Evolutionary conservation across 2,329 filamentous ascomycete species (phyloP), one percentile per base, ranked within the genome.

Genomic region (Bipolaris bicolor): DNA sequence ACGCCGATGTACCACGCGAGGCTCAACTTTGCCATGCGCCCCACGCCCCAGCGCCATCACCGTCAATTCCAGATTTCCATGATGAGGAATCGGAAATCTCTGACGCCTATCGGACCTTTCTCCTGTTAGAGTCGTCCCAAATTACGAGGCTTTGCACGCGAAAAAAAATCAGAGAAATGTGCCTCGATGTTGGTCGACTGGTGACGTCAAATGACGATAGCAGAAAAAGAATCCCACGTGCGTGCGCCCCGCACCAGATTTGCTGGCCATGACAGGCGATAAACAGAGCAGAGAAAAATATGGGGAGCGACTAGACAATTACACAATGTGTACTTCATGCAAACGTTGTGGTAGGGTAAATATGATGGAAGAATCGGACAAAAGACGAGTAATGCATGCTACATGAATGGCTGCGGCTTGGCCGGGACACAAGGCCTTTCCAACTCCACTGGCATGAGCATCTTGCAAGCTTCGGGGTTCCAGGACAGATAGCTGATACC

Each of bases 41-140:
- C 49, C 48, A 26, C 49, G 49, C 43, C 47, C 54, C 46, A 49
- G 50, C 45, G 57, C 39, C 15, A 34, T 18, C 20, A 33, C 29
- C n/a, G 15, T 40, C 31, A 49, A 54, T 61, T 68, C 61, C 56
- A 65, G 61, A 70, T 65, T 61, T 33, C 56, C 58, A 68, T 71
- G 68, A 65, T 70, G 64, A 68, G 55, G 53, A 67, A 64, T 64
- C 16, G 52, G 18, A 20, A 13, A 15, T 37, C 33, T 11, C 16
- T n/a, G 40, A 29, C n/a, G 16, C 26, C 7, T 39, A 33, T 36
- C 26, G 22, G 29, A 10, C 9, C 13, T 15, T 16, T 5, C 6
- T 39, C 45, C 41, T 41, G 46, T 37, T 50, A 24, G 11, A 22
- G 20, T 9, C 16, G 36, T 26, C 20, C 5, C 22, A n/a, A n/a